Percentiles rank a stretch among this genome's conserved stretches.
phyloP scores from a whole-genome alignment of 2,329 filamentous ascomycete species.

The Aspergillus uvarum region DNA sequence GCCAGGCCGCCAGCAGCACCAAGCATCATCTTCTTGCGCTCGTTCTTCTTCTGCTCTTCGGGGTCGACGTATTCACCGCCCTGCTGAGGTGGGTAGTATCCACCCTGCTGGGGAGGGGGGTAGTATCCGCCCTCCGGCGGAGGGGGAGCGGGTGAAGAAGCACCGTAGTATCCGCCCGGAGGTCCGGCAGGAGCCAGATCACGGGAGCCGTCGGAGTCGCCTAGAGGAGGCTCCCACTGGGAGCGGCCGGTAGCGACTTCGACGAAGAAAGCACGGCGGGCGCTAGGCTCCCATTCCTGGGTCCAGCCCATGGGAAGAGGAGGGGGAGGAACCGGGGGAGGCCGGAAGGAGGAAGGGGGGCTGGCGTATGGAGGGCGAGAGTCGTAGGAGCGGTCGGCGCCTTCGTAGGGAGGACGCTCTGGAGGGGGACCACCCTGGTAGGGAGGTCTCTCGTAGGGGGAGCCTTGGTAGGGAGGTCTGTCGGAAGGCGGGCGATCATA shows the following conservation, averaged over 20 bases:
- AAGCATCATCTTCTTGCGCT: constrained; percentile 54
- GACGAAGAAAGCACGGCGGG: constrained; percentile 65
- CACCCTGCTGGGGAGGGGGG: constrained; percentile 5
- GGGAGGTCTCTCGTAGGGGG: constrained; percentile 23
- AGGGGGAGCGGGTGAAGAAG: constrained; percentile 21
- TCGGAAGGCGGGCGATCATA: constrained; percentile 11
- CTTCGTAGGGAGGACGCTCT: constrained; percentile 18
- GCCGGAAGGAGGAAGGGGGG: constrained; percentile 29
- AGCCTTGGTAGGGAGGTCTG: constrained; percentile 20
- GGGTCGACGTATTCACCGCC: constrained; percentile 21
- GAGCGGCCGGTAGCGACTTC: constrained; percentile 61
- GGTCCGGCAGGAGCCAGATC: constrained; percentile 19
- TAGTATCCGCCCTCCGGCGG: constrained; percentile 20
- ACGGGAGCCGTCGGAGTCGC: constrained; percentile 28
- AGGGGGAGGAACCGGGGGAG: constrained; percentile 47
- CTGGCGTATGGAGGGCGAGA: constrained; percentile 37
- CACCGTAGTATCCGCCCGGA: constrained; percentile 20
- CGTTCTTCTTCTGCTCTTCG: constrained; percentile 34
- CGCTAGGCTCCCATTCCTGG: constrained; percentile 61
- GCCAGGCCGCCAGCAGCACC: constrained; percentile 60
- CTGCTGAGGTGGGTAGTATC: not conserved
- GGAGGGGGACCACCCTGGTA: constrained; percentile 10
- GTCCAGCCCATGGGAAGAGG: constrained; percentile 61
- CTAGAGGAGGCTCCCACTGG: constrained; percentile 62
- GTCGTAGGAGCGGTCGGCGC: constrained; percentile 20